Evolutionary conservation across 2,329 filamentous ascomycete species (phyloP).

Genomic region (Pseudogymnoascus sp.): DNA sequence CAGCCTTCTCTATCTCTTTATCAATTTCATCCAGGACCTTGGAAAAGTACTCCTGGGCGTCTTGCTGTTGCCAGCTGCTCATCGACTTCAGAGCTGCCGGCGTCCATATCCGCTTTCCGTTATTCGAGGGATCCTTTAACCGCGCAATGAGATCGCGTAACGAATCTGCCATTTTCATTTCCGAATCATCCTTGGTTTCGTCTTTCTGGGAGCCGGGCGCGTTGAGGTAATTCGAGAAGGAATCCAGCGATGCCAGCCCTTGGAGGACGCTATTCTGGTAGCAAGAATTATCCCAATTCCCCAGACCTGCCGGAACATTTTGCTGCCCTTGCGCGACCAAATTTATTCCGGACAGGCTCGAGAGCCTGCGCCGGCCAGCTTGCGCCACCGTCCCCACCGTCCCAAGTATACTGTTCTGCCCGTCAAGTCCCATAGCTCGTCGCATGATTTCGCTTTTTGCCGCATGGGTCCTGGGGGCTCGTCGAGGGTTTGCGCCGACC

Average conservation of each 20-base stretch:
- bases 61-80: slow-evolving; percentile 93
- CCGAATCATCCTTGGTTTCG: slow-evolving; percentile 11
- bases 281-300: slow-evolving; percentile 92
- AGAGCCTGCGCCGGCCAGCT: slow-evolving; percentile 49
- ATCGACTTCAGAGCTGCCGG: slow-evolving; percentile 77
- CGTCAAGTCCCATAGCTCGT: slow-evolving; percentile 54
- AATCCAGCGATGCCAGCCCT: slow-evolving; percentile 66
- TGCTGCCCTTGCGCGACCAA: slow-evolving; percentile 35
- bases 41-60: slow-evolving; percentile 95
- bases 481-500: slow-evolving; percentile 11
- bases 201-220: slow-evolving; percentile 26
- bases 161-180: slow-evolving; percentile 29
- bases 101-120: slow-evolving; percentile 75
- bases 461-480: slow-evolving; percentile 38
- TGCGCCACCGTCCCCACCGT: slow-evolving; percentile 52
- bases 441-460: slow-evolving; percentile 60
- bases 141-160: slow-evolving; percentile 55
- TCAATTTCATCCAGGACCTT: slow-evolving; percentile 82
- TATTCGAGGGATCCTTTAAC: slow-evolving; percentile 62
- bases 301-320: slow-evolving; percentile 59
- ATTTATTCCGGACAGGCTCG: slow-evolving; percentile 36
- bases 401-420: slow-evolving; percentile 32
- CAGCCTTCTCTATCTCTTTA: slow-evolving; percentile 58
- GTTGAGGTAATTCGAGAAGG: slow-evolving; percentile 60
- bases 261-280: slow-evolving; percentile 97